Evolutionary conservation across 1,284 basidiomycete genomes (phyloP).

Genomic region (Ustilago tritici): DNA sequence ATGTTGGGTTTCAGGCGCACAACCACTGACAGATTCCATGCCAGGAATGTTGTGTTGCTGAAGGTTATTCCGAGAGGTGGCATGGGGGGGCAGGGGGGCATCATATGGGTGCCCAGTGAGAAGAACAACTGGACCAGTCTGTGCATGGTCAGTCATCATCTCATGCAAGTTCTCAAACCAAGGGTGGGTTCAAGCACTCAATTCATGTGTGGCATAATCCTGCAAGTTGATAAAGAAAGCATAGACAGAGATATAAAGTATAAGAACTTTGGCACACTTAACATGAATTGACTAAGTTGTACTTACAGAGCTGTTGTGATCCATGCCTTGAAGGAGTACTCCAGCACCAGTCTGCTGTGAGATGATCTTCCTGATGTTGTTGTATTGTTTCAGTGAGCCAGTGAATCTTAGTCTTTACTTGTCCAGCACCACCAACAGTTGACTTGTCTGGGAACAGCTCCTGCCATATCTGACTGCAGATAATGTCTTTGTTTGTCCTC

Average conservation of each 20-base stretch:
- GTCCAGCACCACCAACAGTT: not conserved
- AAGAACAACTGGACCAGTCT: too few species aligned
- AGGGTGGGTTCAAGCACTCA: too few species aligned
- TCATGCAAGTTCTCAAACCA: too few species aligned
- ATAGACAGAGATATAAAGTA: not conserved
- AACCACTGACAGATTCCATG: too few species aligned
- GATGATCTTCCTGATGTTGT: not conserved
- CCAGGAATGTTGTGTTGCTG: too few species aligned
- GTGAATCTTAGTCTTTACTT: not conserved
- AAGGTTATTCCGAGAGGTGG: too few species aligned
- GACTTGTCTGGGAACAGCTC: not conserved
- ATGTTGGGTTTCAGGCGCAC: too few species aligned
- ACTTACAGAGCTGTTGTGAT: not conserved
- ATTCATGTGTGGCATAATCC: not conserved
- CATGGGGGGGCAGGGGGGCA: too few species aligned
- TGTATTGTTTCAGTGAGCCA: not conserved
- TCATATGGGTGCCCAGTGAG: too few species aligned
- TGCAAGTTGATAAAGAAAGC: not conserved
- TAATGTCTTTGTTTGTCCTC: not conserved
- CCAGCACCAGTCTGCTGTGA: not conserved
- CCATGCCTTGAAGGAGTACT: not conserved
- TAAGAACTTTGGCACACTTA: not conserved
- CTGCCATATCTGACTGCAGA: not conserved
- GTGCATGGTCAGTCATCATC: too few species aligned
- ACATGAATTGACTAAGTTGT: not conserved